Evolutionary conservation across 495 filamentous ascomycete genomes (phyloP).

Genomic region (Neurospora sp.): DNA sequence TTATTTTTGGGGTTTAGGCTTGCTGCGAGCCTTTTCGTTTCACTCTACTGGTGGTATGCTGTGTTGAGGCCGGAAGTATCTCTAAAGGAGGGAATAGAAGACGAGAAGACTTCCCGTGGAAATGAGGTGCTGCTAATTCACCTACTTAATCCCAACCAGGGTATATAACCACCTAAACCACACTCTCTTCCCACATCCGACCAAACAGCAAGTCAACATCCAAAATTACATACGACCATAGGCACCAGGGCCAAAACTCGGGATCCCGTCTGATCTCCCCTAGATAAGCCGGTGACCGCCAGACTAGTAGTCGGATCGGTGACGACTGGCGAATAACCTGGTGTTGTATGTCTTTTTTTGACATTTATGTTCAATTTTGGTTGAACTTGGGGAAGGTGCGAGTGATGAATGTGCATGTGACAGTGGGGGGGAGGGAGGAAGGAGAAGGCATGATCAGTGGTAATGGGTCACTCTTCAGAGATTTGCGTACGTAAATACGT

Average conservation of each 20-base stretch:
- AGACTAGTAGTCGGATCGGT: neutral
- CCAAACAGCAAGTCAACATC: too few species aligned
- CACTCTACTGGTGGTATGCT: neutral
- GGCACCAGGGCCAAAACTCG: neutral
- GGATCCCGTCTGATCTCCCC: neutral
- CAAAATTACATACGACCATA: neutral
- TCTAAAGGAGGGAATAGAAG: neutral
- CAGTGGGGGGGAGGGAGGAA: too few species aligned
- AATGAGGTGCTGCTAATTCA: too few species aligned
- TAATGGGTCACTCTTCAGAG: too few species aligned
- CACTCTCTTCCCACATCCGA: neutral
- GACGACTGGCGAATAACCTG: neutral
- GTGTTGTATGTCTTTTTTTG: neutral
- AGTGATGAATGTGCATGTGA: neutral
- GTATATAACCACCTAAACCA: neutral
- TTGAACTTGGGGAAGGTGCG: neutral
- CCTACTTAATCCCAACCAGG: too few species aligned
- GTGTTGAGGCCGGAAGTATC: neutral
- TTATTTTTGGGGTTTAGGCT: neutral
- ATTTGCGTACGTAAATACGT: too few species aligned
- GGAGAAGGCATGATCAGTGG: too few species aligned
- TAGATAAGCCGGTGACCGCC: neutral
- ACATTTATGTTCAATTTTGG: neutral
- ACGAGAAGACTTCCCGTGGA: too few species aligned
- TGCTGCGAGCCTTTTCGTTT: neutral